Percentiles rank a stretch among this genome's conserved stretches.
Conservation (phyloP, 495 filamentous ascomycete genomes). For the Amniculicola lignicola region DNA sequence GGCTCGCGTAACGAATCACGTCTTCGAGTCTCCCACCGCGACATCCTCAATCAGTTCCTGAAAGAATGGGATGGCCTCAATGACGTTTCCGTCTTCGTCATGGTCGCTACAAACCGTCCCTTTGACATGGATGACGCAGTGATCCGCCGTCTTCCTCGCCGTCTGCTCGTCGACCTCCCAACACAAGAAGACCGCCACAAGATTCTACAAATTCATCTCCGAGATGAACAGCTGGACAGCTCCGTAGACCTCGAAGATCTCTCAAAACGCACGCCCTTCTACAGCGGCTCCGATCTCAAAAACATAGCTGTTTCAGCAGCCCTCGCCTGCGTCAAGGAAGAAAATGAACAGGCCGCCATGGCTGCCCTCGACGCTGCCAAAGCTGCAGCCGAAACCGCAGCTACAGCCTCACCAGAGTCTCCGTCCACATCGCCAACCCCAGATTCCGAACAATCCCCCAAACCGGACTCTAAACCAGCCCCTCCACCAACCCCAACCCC, state of each 20-base stretch:
- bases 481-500: not conserved
- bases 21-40: conserved; percentile 66
- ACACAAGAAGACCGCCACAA: conserved; percentile 68
- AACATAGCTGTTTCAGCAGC: conserved; percentile 90
- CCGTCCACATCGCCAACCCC: not conserved
- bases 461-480: not conserved
- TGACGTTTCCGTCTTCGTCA: conserved; percentile 85
- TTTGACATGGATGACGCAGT: conserved; percentile 96
- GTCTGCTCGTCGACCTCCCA: conserved; percentile 85
- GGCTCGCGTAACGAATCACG: conserved; percentile 62
- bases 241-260: conserved; percentile 68
- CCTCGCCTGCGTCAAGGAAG: conserved; percentile 81
- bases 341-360: conserved; percentile 55
- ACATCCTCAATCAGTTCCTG: conserved; percentile 95
- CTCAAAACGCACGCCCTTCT: conserved; percentile 77
- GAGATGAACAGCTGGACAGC: conserved; percentile 66
- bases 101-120: conserved; percentile 96
- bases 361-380: conserved; percentile 32
- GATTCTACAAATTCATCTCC: conserved; percentile 83
- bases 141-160: conserved; percentile 75
- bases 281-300: conserved; percentile 95
- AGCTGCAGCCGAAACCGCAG: not conserved
- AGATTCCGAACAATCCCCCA: not conserved
- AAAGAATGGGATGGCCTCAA: conserved; percentile 98
- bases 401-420: not conserved